Conservation (phyloP, 2,329 filamentous ascomycete species). For the Penicillium sp. region DNA sequence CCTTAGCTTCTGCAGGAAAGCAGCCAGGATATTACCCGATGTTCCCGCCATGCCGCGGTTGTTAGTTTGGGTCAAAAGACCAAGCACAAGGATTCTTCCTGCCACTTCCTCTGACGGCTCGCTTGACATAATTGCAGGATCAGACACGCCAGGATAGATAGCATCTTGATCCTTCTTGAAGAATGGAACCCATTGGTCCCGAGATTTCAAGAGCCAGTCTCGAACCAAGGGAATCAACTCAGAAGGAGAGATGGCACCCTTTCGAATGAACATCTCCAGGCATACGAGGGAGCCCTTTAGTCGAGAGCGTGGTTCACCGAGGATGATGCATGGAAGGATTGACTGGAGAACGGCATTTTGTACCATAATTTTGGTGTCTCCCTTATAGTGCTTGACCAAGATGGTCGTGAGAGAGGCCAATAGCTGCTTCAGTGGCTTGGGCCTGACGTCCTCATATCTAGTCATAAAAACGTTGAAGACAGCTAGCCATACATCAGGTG, state of each 20-base stretch:
- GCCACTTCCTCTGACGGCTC: conserved; percentile 22
- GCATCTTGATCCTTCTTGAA: conserved; percentile 35
- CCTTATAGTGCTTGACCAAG: conserved; percentile 29
- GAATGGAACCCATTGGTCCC: conserved; percentile 32
- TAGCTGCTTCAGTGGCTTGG: conserved; percentile 48
- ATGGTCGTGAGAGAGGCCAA: conserved; percentile 41
- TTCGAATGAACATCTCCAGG: conserved; percentile 40
- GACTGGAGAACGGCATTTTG: conserved; percentile 25
- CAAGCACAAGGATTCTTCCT: conserved; percentile 33
- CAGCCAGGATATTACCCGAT: conserved; percentile 29
- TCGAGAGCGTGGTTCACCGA: conserved; percentile 41
- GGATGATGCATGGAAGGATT: conserved; percentile 38
- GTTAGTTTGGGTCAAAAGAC: conserved; percentile 33
- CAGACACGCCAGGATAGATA: conserved; percentile 26
- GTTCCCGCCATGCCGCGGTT: conserved; percentile 30
- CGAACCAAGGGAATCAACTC: conserved; percentile 32
- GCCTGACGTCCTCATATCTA: conserved; percentile 44
- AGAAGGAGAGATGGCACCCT: conserved; percentile 33
- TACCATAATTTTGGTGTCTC: conserved; percentile 21
- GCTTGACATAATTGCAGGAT: conserved; percentile 11
- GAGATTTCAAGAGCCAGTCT: conserved; percentile 36
- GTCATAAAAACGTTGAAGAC: conserved; percentile 43
- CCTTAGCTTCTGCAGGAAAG: conserved; percentile 33
- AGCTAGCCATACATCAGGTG: conserved; percentile 39
- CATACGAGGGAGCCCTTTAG: conserved; percentile 39